These are phyloP conservation scores for Evernia prunastri DNA, from an alignment of 495 filamentous ascomycete species.

Conservation along the genomic window DNA sequence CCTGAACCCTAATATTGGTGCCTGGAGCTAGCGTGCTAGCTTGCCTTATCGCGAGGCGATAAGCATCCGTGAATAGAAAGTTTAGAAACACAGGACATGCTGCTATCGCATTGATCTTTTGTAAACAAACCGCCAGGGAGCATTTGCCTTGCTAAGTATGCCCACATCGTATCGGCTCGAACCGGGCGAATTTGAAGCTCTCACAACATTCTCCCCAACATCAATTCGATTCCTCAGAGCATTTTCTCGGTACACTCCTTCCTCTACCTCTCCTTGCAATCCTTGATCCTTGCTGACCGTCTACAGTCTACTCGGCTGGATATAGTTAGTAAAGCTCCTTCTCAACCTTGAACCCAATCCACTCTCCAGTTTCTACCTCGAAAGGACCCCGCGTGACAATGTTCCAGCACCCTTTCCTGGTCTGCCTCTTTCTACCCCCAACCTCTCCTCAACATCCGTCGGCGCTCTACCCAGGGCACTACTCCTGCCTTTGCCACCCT, in stretches of 20 bases:
- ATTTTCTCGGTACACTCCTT: conserved; percentile 17
- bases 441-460: conserved; percentile 63
- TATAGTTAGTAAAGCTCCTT: conserved; percentile 34
- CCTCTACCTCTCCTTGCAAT: background rate
- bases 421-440: conserved; percentile 91
- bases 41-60: conserved; percentile 12
- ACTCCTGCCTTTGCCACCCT: conserved; percentile 80
- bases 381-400: background rate
- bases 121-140: background rate
- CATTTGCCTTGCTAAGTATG: background rate
- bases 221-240: conserved; percentile 16
- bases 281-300: conserved; percentile 11
- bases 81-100: background rate
- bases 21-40: no score
- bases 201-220: conserved; percentile 5
- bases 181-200: background rate
- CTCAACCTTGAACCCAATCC: background rate
- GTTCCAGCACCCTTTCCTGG: conserved; percentile 61
- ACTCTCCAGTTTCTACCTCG: background rate
- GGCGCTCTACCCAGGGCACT: conserved; percentile 71
- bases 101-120: background rate
- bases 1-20: conserved; percentile 13
- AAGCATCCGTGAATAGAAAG: no score
- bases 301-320: conserved; percentile 33
- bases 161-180: background rate